Base-by-base conservation (phyloP, 2,329 filamentous ascomycete species). In the Trichoderma sp. region DNA sequence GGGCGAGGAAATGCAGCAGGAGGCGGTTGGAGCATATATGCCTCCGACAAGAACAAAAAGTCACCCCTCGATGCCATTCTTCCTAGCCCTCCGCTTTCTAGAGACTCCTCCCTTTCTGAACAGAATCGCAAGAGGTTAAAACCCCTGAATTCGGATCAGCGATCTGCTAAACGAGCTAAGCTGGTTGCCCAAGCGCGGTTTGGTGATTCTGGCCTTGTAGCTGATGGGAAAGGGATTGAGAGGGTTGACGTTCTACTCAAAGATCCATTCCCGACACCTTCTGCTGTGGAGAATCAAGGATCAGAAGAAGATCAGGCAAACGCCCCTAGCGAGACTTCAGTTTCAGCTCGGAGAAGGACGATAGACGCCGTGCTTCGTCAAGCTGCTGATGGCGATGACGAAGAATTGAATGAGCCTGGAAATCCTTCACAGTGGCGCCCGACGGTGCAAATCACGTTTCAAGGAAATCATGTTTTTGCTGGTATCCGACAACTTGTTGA, bases 1-100 rank as follows among this genome's bases (percentile, higher is more conserved):
- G 91, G 93, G 1, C 89, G 93, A 63, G 90, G 89, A 59, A 95
- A 94, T 81, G 88, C 89, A 1, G 93, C 94, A 2, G 91, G 91
- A 27, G 95, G 94, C 1, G 94, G 93, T 6, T 97, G 95, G 91
- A 91, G 91, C 79, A 89, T 95, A 27, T 97, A 97, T 81, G 90
- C 93, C 6, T 91, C 93, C 76, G 91, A 91, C 83, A 85, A 83
- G 77, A 84, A 80, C 66, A 87, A 85, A 29, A 87, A 88, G 71
- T 89, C 88, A 24, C 91, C 91, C 4, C 80, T 93, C 16, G 89
- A 91, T 77, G 84, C 85, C 0, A 80, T 87, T 6, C 80, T 89
- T 31, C 89, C 88, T 0, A 86, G 82, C 29, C 87, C 85, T 12
- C 87, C 88, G 0, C 79, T 88, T 4, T 87, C 87, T 18, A 78